Evolutionary conservation across 768 basidiomycete genomes (phyloP), one percentile per base, ranked within the genome.

Genomic region (Megacollybia marginata): DNA sequence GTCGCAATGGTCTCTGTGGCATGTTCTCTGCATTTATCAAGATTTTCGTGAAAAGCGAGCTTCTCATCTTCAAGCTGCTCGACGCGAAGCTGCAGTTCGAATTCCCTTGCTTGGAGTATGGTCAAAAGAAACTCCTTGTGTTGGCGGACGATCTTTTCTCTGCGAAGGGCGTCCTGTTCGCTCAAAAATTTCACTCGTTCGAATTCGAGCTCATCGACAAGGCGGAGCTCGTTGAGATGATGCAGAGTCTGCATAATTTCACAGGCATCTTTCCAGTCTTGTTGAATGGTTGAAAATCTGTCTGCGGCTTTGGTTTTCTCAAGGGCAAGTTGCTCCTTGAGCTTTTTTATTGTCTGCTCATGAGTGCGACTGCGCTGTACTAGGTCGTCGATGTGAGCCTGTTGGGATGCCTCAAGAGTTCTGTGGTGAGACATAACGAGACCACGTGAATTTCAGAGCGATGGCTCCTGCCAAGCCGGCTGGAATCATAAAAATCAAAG

Each of bases 311-410:
- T 73, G 16, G 62, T 59, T 45, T 67, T 60, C 56, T 80, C 80
- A 23, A 58, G 58, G 2, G 64, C 55, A 31, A 82, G 56, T 38
- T 80, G 75, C 19, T 75, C 74, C 13, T 65, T 59, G 33, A 87
- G 73, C 42, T 74, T 78, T 55, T 75, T 75, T 62, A 75, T 73
- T 4, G 74, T 74, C 52, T 81, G 75, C 50, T 86, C 83, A 47
- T 86, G 73, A 0, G 75, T 76, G 20, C 79, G 79, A 57, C 78
- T 84, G 53, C 80, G 73, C 54, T 83, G 77, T 2, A 87, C 83
- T 47, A 90, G 77, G 40, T 89, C 84, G 45, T 83, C 75, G 46
- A 90, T 86, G 60, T 88, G 85, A 2, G 72, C 65, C 52, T 80
- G 80, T 60, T 83, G 78, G 4, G 81, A 74, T 20, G 79, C 70